Base-by-base conservation (phyloP, 2,329 filamentous ascomycete genomes). In the Aspergillus spinulosporus region DNA sequence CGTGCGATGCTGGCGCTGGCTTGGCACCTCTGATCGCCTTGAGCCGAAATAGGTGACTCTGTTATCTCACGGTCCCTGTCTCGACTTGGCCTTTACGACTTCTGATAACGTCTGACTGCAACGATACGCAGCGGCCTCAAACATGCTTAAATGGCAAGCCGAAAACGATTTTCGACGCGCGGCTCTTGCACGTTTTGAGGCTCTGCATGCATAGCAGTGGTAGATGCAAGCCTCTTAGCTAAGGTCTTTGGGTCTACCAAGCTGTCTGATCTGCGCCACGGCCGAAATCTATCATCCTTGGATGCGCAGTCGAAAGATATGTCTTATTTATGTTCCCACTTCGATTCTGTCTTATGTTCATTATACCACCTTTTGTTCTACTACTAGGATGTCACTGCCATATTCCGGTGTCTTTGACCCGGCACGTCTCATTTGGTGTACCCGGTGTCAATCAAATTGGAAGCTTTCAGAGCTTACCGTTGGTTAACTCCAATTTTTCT, bases 301-400 rank as follows among this genome's bases (percentile, higher is more conserved):
- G 49, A 52, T 56, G 43, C 44, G 44, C 48, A 49, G 36, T 47
- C 53, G 49, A 59, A 40, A 54, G 49, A 60, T 37, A 40, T 49
- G 56, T 43, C 44, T 42, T 21, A 53, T 47, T 51, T 11, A 50
- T 28, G 29, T 39, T 44, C 37, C 21, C 28, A 32, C 34, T 48
- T 49, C 31, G 40, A 45, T 21, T 49, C 49, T 48, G 21, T 21
- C 54, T 61, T 52, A 56, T 53, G 49, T 56, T 59, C 53, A 53
- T 64, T 65, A 63, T 64, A 65, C 63, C 62, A 61, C 58, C 56
- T 59, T 55, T 48, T 56, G 61, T 60, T 55, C 56, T 54, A 49
- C 44, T 57, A 37, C 44, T 57, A 37, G 54, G 56, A 63, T 61
- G 54, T 58, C 46, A 52, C 50, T 54, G 46, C 55, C 57, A 54